Base-by-base conservation (phyloP, 2,329 filamentous ascomycete species). In the Aureobasidium sp. region DNA sequence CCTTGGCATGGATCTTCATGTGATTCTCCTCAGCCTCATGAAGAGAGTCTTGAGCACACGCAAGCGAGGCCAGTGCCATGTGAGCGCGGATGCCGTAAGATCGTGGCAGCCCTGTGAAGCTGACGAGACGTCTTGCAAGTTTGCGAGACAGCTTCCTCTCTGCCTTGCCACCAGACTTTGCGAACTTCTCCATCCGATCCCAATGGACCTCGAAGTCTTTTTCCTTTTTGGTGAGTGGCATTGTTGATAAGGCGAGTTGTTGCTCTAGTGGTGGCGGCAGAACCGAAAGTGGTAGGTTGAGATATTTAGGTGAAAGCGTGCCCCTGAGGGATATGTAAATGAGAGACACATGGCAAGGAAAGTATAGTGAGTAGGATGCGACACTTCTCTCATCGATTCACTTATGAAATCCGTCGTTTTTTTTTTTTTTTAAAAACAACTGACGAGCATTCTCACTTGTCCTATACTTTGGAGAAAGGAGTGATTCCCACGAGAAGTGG, bases 1-100 rank as follows among this genome's bases (percentile, higher is more conserved):
- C 3, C 15, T n/a, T 30, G 27, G 9, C 7, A 10, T 39, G 39
- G n/a, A 16, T 75, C 75, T n/a, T 61, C 64, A 63, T 67, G 69
- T 27, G 4, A 5, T 15, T 2, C n/a, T 36, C 11, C 10, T 34
- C n/a, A 8, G 11, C 48, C 15, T 36, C 48, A 25, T 10, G 48
- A 36, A 50, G 30, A 15, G n/a, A 5, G 3, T 50, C 48, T 7
- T 15, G 30, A 25, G 30, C 30, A 50, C 32, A 50, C n/a, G 25
- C 16, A 25, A 50, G 30, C 30, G 21, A 50, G 21, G 48, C n/a
- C 10, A 50, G 48, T 21, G 48, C 32, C 48, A 50, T 36, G 30
- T 50, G n/a, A 36, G 48, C 48, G 32, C 48, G 30, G 11, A 50
- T 36, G n/a, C 10, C 10, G 21, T 36, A 50, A 25, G 32, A 36